phyloP scores from a whole-genome alignment of 257 asterid genomes.

The Coffea eugenioides region DNA sequence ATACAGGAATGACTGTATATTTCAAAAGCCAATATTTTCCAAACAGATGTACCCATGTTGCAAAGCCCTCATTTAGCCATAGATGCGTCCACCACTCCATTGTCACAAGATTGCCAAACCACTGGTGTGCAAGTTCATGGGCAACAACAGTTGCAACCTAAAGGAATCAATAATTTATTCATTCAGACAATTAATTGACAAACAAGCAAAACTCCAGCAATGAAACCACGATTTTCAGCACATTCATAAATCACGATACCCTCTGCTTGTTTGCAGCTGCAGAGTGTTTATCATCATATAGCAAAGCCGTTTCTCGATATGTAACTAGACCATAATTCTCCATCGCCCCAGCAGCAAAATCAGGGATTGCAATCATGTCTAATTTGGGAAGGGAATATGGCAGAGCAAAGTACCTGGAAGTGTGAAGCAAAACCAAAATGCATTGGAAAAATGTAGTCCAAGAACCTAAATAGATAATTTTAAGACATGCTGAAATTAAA shows the following conservation, averaged over 20 bases:
- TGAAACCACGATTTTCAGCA: constrained; percentile 20
- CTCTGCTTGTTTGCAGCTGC: constrained; percentile 99
- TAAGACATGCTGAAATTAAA: background rate
- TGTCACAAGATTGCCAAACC: constrained; percentile 98
- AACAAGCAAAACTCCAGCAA: constrained; percentile 6
- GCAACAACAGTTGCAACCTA: constrained; percentile 95
- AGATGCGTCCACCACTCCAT: constrained; percentile 99
- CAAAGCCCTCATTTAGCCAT: constrained; percentile 96
- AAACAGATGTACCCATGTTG: constrained; percentile 74
- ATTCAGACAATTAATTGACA: background rate
- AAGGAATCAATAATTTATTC: constrained; percentile 19
- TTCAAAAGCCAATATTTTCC: constrained; percentile 12
- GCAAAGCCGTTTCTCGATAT: constrained; percentile 88
- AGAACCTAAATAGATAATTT: background rate
- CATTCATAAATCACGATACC: constrained; percentile 38
- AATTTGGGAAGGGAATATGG: constrained; percentile 90
- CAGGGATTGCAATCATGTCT: constrained; percentile 98
- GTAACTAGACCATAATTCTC: constrained; percentile 97
- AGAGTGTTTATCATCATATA: constrained; percentile 88
- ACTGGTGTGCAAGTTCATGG: constrained; percentile 97
- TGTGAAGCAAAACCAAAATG: constrained; percentile 1
- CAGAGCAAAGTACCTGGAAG: constrained; percentile 72
- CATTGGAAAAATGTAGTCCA: background rate
- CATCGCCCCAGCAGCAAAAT: constrained; percentile 99
- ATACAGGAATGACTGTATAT: constrained; percentile 7